These are phyloP conservation scores for Penicillium expansum DNA, from an alignment of 2,329 filamentous ascomycete genomes.

Conservation along the genomic window DNA sequence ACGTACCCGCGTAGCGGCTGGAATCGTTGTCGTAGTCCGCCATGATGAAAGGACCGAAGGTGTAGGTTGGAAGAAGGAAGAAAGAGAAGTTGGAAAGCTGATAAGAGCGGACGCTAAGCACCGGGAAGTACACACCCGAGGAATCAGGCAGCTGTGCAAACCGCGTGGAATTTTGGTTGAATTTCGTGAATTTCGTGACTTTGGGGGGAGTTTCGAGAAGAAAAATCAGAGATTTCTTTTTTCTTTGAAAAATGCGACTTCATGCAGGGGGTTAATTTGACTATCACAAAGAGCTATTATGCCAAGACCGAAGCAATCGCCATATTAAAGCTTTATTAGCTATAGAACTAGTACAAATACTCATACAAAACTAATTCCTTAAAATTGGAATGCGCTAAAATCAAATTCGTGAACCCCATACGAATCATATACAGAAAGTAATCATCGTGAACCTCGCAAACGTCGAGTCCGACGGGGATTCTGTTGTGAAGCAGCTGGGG, in stretches of 20 bases:
- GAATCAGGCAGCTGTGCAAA: slow-evolving; percentile 9
- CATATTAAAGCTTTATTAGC: not conserved
- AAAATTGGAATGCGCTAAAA: slow-evolving; percentile 5
- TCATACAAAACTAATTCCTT: slow-evolving; percentile 1
- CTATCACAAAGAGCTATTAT: not conserved
- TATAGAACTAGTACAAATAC: not conserved
- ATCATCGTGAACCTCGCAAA: slow-evolving; percentile 12
- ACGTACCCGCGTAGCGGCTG: slow-evolving; percentile 64
- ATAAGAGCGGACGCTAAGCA: slow-evolving; percentile 18
- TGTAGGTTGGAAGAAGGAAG: slow-evolving; percentile 22
- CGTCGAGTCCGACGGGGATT: slow-evolving; percentile 22
- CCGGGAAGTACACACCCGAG: slow-evolving; percentile 20
- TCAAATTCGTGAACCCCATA: slow-evolving; percentile 10
- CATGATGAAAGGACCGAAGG: slow-evolving; percentile 34
- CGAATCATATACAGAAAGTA: slow-evolving; percentile 15
- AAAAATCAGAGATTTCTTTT: not conserved
- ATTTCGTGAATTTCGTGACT: not conserved
- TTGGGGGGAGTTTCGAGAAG: not conserved
- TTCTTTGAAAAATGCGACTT: not conserved
- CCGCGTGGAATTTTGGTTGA: not conserved
- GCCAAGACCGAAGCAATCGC: slow-evolving; percentile 2
- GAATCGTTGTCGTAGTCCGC: slow-evolving; percentile 65
- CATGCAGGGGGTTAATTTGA: not conserved
- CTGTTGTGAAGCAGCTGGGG: slow-evolving; percentile 16
- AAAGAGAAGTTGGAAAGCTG: slow-evolving; percentile 22